Conservation (phyloP, 768 basidiomycete genomes). For the Termitomyces sp. region DNA sequence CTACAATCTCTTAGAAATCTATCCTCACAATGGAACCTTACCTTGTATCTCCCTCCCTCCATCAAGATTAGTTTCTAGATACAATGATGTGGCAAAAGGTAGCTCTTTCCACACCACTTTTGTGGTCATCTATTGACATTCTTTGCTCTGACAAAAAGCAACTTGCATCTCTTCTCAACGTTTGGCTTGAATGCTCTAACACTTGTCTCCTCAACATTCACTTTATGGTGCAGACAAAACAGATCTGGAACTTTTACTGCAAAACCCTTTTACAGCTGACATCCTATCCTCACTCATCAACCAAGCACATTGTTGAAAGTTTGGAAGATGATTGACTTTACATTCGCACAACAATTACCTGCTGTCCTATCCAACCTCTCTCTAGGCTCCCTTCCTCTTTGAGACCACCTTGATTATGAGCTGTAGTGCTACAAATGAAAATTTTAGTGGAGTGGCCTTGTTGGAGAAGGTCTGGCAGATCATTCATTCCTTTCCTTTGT, state of each 20-base stretch:
- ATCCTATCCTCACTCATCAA: constrained; percentile 7
- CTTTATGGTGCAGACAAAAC: neutral
- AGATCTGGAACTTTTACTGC: neutral
- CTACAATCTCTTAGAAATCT: neutral
- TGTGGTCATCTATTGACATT: constrained; percentile 8
- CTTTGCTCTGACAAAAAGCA: neutral
- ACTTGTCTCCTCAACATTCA: constrained; percentile 4
- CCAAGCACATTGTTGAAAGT: constrained; percentile 3
- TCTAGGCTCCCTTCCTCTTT: neutral
- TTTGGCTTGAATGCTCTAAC: constrained; percentile 3
- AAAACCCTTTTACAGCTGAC: neutral
- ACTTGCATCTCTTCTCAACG: neutral
- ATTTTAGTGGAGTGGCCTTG: neutral
- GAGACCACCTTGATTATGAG: constrained; percentile 4
- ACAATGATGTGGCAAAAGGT: constrained; percentile 9
- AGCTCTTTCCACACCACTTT: constrained; percentile 3
- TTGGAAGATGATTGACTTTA: constrained; percentile 10
- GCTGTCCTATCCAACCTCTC: neutral
- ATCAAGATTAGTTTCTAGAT: neutral
- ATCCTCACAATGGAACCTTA: neutral
- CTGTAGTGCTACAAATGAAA: neutral
- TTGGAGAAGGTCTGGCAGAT: neutral
- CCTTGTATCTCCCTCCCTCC: constrained; percentile 2
- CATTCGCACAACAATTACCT: neutral
- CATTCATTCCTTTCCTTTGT: neutral